Conservation (phyloP, 2,329 filamentous ascomycete species). For the Trichoderma cornu-damae region DNA sequence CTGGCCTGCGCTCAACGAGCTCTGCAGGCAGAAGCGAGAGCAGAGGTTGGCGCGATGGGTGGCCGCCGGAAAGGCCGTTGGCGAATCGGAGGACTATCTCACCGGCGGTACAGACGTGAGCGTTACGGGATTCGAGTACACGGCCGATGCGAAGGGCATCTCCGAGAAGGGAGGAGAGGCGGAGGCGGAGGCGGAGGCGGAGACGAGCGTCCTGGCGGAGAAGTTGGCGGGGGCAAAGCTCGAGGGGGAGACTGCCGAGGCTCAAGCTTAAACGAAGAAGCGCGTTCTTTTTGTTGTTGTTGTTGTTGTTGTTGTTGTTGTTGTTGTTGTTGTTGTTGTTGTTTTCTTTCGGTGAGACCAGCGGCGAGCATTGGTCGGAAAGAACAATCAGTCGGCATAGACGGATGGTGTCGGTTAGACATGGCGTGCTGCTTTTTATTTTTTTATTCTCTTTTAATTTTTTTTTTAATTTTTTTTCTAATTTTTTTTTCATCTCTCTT, state of each 20-base stretch:
- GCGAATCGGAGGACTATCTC: constrained; percentile 85
- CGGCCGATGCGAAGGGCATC: constrained; percentile 18
- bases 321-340: no score
- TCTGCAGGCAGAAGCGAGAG: constrained; percentile 62
- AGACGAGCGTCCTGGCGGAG: constrained; percentile 17
- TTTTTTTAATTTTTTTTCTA: not conserved
- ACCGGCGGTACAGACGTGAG: constrained; percentile 51
- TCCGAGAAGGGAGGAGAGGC: constrained; percentile 22
- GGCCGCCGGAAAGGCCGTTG: constrained; percentile 71
- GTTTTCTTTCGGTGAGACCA: not conserved
- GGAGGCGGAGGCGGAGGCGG: constrained; percentile 16
- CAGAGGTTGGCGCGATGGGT: constrained; percentile 68
- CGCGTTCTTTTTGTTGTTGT: no score
- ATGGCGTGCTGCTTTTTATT: not conserved
- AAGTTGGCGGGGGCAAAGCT: constrained; percentile 20
- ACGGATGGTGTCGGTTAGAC: not conserved
- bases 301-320: no score
- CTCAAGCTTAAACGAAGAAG: not conserved
- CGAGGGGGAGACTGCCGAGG: constrained; percentile 14
- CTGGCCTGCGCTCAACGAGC: constrained; percentile 76
- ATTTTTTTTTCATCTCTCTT: no score
- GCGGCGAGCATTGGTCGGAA: not conserved
- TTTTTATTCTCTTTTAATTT: no score
- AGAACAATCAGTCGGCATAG: not conserved
- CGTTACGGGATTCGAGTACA: constrained; percentile 32